A percentile compares a stretch with the other conserved stretches of the same genome.
These are phyloP conservation scores for Populus alba DNA, from an alignment of 345 rosid species.

Conservation along the genomic window DNA sequence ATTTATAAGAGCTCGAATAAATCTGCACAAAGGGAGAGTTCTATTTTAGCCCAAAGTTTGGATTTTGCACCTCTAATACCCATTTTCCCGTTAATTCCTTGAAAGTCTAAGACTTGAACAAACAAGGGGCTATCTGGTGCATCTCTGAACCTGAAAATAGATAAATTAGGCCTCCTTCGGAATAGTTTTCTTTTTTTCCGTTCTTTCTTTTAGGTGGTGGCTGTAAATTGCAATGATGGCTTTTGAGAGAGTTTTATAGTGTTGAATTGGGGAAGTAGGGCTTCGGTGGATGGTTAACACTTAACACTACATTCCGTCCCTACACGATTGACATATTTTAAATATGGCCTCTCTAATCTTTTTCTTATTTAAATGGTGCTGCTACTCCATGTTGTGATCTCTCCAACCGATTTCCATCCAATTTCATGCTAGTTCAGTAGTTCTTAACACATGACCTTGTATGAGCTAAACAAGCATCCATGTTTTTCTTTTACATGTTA, in stretches of 20 bases:
- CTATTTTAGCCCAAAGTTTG: background rate
- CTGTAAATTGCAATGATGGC: too few relatives aligned
- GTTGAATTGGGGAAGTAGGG: background rate
- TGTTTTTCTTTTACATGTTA: too few relatives aligned
- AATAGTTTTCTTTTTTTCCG: background rate
- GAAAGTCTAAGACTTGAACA: constrained; percentile 25
- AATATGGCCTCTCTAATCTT: too few relatives aligned
- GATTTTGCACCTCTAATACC: constrained; percentile 29
- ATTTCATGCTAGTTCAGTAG: too few relatives aligned
- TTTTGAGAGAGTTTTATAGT: background rate
- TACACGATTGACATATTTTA: too few relatives aligned
- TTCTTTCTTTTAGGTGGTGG: too few relatives aligned
- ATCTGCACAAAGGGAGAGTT: background rate
- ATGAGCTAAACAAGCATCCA: too few relatives aligned
- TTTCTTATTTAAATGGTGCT: too few relatives aligned
- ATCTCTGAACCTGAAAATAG: background rate
- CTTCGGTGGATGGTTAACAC: background rate
- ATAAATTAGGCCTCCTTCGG: background rate
- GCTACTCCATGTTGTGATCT: too few relatives aligned
- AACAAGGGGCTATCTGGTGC: constrained; percentile 46
- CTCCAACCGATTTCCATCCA: too few relatives aligned
- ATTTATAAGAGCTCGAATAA: background rate
- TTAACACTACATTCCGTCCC: background rate
- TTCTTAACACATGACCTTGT: too few relatives aligned
- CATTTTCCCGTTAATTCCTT: constrained; percentile 30